Evolutionary conservation across 768 basidiomycete genomes (phyloP).

Genomic region (Tricholoma matsutake): DNA sequence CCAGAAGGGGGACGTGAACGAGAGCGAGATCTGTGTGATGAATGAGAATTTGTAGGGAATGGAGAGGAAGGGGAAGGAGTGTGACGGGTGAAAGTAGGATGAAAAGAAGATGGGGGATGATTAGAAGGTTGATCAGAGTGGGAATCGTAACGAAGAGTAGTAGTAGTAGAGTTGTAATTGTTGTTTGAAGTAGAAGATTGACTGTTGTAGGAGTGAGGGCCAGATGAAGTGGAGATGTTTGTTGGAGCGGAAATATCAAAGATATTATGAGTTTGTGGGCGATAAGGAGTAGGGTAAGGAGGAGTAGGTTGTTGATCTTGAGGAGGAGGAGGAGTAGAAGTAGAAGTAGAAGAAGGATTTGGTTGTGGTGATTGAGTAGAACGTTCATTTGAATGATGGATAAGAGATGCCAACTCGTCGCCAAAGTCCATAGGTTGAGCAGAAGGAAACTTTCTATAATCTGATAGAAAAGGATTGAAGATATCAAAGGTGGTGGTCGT

Average conservation of each 20-base stretch:
- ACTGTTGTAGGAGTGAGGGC: too few species aligned
- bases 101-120: slow-evolving; percentile 29
- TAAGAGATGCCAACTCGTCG: slow-evolving; percentile 66
- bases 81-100: slow-evolving; percentile 28
- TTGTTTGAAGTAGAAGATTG: too few species aligned
- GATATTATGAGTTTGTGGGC: slow-evolving; percentile 45
- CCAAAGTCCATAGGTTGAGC: slow-evolving; percentile 67
- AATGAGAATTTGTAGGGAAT: slow-evolving; percentile 6
- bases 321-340: too few species aligned
- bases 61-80: slow-evolving; percentile 29
- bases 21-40: slow-evolving; percentile 37
- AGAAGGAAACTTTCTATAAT: slow-evolving; percentile 53
- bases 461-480: slow-evolving; percentile 38
- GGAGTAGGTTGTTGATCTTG: too few species aligned
- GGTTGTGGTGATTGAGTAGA: slow-evolving; percentile 17
- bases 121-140: too few species aligned
- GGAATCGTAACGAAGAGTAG: too few species aligned
- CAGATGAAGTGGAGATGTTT: slow-evolving; percentile 31
- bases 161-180: too few species aligned
- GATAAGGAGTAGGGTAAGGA: too few species aligned
- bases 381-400: slow-evolving; percentile 26
- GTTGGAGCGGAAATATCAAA: slow-evolving; percentile 66
- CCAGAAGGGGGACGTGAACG: slow-evolving; percentile 37
- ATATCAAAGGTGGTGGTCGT: slow-evolving; percentile 48
- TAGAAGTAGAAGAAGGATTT: too few species aligned